Evolutionary conservation across 768 basidiomycete species (phyloP).

Genomic region (Rhodotorula diobovata): DNA sequence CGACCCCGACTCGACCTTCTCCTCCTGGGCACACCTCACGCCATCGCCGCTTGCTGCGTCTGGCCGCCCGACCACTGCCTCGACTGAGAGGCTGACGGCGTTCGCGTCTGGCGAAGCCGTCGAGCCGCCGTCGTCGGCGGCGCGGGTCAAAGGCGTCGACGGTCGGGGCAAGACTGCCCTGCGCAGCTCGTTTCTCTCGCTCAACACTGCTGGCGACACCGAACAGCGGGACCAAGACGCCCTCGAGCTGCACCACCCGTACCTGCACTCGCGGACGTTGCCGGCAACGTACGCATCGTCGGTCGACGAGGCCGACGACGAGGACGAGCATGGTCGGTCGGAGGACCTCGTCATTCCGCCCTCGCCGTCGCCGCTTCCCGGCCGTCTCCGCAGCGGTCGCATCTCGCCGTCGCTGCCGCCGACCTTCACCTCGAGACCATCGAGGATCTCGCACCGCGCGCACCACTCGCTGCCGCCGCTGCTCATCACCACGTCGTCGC

Average conservation of each 20-base stretch:
- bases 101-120: background rate
- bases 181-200: background rate
- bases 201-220: background rate
- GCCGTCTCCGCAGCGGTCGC: background rate
- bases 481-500: background rate
- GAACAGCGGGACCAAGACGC: background rate
- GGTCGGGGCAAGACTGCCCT: background rate
- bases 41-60: background rate
- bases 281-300: slow-evolving; percentile 2
- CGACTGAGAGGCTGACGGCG: too few relatives aligned
- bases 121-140: background rate
- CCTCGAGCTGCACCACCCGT: background rate
- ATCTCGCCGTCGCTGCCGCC: background rate
- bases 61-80: background rate
- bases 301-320: background rate
- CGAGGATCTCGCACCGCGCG: background rate
- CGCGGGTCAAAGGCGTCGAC: background rate
- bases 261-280: slow-evolving; percentile 1
- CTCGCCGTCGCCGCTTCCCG: background rate
- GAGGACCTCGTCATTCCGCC: slow-evolving; percentile 2
- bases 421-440: background rate
- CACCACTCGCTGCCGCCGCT: slow-evolving; percentile 6
- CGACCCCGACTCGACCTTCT: background rate
- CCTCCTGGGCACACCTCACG: background rate
- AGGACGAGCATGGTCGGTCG: background rate